phyloP scores from a whole-genome alignment of 441 rosid genomes.

The Gossypium gossypioides region DNA sequence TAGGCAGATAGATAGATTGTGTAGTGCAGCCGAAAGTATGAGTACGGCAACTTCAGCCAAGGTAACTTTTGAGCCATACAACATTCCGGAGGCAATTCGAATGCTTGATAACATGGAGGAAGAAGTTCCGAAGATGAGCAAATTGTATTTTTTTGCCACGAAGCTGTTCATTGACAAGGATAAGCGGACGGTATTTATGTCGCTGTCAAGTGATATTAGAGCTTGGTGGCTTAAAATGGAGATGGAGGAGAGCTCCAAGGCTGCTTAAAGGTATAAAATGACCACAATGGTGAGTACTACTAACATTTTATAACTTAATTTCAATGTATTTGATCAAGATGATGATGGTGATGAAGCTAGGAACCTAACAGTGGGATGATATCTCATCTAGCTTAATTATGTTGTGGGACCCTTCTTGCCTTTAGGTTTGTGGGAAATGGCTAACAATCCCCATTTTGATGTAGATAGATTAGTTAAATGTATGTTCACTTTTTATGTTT shows the following conservation, averaged over 20 bases:
- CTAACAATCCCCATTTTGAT: not conserved
- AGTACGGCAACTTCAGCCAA: slow-evolving; percentile 6
- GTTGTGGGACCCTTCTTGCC: not conserved
- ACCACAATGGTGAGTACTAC: not conserved
- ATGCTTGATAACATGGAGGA: slow-evolving; percentile 11
- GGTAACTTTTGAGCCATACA: not conserved
- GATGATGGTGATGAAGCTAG: not conserved
- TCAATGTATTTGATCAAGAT: not conserved
- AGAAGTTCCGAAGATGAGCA: slow-evolving; percentile 10
- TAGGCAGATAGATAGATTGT: slow-evolving; percentile 12
- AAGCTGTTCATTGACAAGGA: slow-evolving; percentile 9
- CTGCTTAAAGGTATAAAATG: not conserved
- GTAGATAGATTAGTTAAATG: not conserved
- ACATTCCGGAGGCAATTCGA: slow-evolving; percentile 1
- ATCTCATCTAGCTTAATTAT: not conserved
- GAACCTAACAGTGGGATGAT: not conserved
- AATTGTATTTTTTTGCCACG: slow-evolving; percentile 7
- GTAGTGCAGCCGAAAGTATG: slow-evolving; percentile 9
- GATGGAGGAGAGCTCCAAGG: not conserved
- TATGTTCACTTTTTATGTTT: not conserved
- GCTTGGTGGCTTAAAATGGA: slow-evolving; percentile 15
- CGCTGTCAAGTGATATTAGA: slow-evolving; percentile 1
- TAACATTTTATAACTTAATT: not conserved
- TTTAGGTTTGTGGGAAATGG: not conserved
- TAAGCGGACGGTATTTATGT: slow-evolving; percentile 5